Percentiles rank a stretch among this genome's conserved stretches.
Conservation (phyloP, 75 land plant genomes). For the Pinus taeda region DNA sequence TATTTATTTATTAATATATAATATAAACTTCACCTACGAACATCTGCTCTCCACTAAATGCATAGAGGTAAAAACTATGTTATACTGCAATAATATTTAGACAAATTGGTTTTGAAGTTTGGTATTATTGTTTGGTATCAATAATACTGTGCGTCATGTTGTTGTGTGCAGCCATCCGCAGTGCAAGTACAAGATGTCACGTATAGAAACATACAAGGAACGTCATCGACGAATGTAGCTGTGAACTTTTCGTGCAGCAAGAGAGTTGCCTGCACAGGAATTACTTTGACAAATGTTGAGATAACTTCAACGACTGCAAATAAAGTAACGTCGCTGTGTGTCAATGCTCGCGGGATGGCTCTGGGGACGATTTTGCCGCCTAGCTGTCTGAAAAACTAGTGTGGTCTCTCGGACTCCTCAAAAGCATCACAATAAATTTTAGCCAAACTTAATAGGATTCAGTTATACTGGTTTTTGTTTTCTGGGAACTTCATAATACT, state of each 20-base stretch:
- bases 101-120: background rate
- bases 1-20: too few relatives aligned
- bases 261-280: constrained; percentile 32
- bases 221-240: constrained; percentile 32
- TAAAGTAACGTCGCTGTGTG: background rate
- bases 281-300: background rate
- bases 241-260: constrained; percentile 51
- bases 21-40: too few relatives aligned
- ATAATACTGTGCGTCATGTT: background rate
- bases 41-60: too few relatives aligned
- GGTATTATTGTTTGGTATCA: too few relatives aligned
- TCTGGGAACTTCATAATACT: too few relatives aligned
- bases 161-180: constrained; percentile 32
- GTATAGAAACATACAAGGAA: constrained; percentile 63
- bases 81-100: too few relatives aligned
- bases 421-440: too few relatives aligned
- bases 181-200: constrained; percentile 39
- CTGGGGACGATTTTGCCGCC: background rate
- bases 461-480: too few relatives aligned
- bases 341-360: background rate
- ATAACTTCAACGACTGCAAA: background rate
- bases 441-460: too few relatives aligned
- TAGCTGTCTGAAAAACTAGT: background rate
- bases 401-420: too few relatives aligned
- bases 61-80: too few relatives aligned